These are phyloP conservation scores for Aspergillus tanneri DNA, from an alignment of 2,329 filamentous ascomycete genomes.

Conservation along the genomic window DNA sequence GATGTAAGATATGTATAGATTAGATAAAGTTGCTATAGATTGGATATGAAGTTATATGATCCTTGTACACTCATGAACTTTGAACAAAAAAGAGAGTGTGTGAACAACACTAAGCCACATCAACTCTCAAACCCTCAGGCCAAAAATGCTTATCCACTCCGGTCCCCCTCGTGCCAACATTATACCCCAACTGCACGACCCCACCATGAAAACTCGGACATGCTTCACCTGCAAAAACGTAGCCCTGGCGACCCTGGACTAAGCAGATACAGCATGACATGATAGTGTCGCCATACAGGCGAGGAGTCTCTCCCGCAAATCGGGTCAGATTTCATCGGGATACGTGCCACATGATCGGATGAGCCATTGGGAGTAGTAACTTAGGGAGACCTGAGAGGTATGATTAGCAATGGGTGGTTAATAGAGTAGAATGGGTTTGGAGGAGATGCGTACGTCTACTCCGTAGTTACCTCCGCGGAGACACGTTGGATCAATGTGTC, in stretches of 20 bases:
- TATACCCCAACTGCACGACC: constrained; percentile 45
- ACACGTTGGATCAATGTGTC: constrained; percentile 1
- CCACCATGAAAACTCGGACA: constrained; percentile 41
- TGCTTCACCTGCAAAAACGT: constrained; percentile 46
- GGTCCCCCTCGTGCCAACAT: constrained; percentile 53
- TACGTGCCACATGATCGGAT: constrained; percentile 9
- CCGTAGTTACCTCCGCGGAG: constrained; percentile 4
- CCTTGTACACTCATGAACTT: not conserved
- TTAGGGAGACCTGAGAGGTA: constrained; percentile 8
- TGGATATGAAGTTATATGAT: not conserved
- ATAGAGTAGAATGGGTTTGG: not conserved
- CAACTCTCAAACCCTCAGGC: constrained; percentile 42
- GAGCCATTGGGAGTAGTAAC: constrained; percentile 15
- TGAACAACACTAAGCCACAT: not conserved
- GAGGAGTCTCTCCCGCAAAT: constrained; percentile 49
- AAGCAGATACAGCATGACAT: constrained; percentile 48
- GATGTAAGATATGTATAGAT: constrained; percentile 56
- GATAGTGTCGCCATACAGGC: constrained; percentile 51
- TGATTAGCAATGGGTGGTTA: not conserved
- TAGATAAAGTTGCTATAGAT: not conserved
- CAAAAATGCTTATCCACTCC: constrained; percentile 51
- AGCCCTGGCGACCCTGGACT: constrained; percentile 29
- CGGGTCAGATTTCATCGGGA: constrained; percentile 40
- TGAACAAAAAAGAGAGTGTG: not conserved
- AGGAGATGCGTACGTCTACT: constrained; percentile 3